phyloP scores from a whole-genome alignment of 805 yeast genomes.

The Suhomyces sp. region DNA sequence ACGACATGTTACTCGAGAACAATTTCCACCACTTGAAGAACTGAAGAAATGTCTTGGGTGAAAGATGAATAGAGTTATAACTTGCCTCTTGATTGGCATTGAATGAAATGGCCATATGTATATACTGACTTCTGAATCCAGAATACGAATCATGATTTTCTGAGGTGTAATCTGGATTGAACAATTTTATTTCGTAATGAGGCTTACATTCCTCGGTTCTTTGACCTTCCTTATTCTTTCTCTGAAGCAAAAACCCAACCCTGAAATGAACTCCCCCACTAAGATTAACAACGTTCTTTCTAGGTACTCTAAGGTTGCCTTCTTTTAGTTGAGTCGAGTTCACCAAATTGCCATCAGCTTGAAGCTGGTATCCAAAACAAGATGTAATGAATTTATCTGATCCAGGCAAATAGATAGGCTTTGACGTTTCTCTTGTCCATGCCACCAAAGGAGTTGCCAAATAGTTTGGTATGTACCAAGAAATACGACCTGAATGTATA shows the following conservation, averaged over 20 bases:
- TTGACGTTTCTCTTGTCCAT: constrained; percentile 54
- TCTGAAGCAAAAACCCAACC: constrained; percentile 57
- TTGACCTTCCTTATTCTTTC: constrained; percentile 29
- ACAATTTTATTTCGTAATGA: constrained; percentile 57
- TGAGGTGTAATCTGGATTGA: constrained; percentile 51
- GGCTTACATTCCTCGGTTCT: constrained; percentile 50
- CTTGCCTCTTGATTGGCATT: constrained; percentile 34
- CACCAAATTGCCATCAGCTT: background rate
- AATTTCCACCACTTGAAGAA: constrained; percentile 85
- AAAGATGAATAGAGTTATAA: constrained; percentile 72
- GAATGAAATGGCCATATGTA: constrained; percentile 42
- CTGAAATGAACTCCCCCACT: constrained; percentile 60
- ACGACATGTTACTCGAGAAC: constrained; percentile 72
- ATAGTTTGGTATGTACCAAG: constrained; percentile 76
- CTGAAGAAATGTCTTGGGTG: constrained; percentile 64
- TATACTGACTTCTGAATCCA: constrained; percentile 38
- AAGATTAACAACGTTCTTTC: constrained; percentile 54
- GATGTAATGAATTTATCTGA: constrained; percentile 42
- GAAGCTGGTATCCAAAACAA: constrained; percentile 48
- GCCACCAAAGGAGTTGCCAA: constrained; percentile 46
- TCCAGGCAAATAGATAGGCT: constrained; percentile 46
- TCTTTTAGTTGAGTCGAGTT: background rate
- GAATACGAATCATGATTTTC: constrained; percentile 38
- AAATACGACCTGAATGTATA: constrained; percentile 58
- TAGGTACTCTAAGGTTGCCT: constrained; percentile 22